Base-by-base conservation (phyloP, 768 basidiomycete genomes). In the Termitomyces sp. region DNA sequence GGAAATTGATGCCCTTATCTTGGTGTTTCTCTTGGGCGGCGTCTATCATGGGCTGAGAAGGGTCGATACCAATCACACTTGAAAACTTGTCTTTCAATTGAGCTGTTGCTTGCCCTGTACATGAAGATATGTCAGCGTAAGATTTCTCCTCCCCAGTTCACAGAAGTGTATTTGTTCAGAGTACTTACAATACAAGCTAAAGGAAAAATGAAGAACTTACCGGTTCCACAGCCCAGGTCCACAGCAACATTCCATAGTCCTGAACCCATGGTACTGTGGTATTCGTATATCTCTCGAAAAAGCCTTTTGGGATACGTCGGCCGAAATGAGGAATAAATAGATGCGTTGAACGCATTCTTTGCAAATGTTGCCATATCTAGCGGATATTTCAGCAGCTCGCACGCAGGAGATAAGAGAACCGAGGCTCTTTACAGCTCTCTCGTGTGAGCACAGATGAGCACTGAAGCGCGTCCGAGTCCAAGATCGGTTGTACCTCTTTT, bases 181-280 rank as follows among this genome's bases (percentile, higher is more conserved):
- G 56, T n/a, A n/a, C n/a, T n/a, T 26, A 57, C 26, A 32, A 37
- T 37, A 37, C 16, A 51, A 12, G 16, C 20, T 34, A 5, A 50
- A 36, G 24, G 24, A 18, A 10, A 39, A 12, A 39, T 27, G 26
- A 6, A 39, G 5, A 36, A 63, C 69, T 12, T 57, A 89, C 91
- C 89, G n/a, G 92, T 90, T 27, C 93, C 91, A 71, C 92, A 93
- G 4, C 93, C 91, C 2, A 93, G 68, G 64, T 95, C 92, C 0
- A 91, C 76, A 0, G 88, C 89, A 18, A 71, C 75, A 14, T 82
- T 76, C 80, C 83, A 89, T 53, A 69, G 60, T 48, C 71, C 58
- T 22, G 51, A 49, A 45, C 57, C 63, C 12, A 58, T 34, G 58
- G 64, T 13, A 55, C 62, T 62, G 64, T 93, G 91, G 65, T 84